Percentiles rank a stretch among this genome's conserved stretches.
Evolutionary conservation across 257 asterid species (phyloP).

Genomic region (Plantago ovata): DNA sequence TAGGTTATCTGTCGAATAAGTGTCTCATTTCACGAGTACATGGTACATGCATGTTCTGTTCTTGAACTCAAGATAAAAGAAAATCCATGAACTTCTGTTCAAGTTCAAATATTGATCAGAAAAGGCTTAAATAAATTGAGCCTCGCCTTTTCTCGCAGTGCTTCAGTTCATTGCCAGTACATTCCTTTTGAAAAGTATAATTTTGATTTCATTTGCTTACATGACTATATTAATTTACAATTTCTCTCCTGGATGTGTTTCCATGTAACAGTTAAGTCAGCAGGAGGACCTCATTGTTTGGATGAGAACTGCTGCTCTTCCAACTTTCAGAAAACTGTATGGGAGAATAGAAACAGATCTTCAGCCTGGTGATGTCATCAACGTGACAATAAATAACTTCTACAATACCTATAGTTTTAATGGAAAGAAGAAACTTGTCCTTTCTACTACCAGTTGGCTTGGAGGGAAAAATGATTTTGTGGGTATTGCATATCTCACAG

Average conservation of each 20-base stretch:
- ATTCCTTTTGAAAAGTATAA: neutral
- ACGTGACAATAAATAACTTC: constrained; percentile 48
- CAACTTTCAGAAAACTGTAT: constrained; percentile 80
- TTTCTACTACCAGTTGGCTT: constrained; percentile 87
- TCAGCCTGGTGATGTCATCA: constrained; percentile 40
- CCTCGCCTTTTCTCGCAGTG: too few relatives aligned
- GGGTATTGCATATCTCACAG: constrained; percentile 79
- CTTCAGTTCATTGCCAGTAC: too few relatives aligned
- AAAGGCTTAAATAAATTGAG: too few relatives aligned
- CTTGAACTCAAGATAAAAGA: too few relatives aligned
- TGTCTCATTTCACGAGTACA: too few relatives aligned
- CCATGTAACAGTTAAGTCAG: constrained; percentile 51
- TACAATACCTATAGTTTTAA: constrained; percentile 82
- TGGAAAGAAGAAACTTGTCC: constrained; percentile 87
- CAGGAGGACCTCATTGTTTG: constrained; percentile 89
- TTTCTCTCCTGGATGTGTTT: constrained; percentile 16
- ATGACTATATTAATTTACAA: constrained; percentile 2
- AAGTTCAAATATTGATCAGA: too few relatives aligned
- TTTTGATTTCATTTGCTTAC: constrained; percentile 5
- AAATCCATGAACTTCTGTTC: too few relatives aligned
- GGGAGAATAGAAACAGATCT: constrained; percentile 77
- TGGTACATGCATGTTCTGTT: neutral
- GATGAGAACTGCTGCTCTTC: constrained; percentile 96
- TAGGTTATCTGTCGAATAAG: neutral
- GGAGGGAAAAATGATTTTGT: constrained; percentile 86